Conservation (phyloP, 2,329 filamentous ascomycete genomes). For the Cladosporium sp. region DNA sequence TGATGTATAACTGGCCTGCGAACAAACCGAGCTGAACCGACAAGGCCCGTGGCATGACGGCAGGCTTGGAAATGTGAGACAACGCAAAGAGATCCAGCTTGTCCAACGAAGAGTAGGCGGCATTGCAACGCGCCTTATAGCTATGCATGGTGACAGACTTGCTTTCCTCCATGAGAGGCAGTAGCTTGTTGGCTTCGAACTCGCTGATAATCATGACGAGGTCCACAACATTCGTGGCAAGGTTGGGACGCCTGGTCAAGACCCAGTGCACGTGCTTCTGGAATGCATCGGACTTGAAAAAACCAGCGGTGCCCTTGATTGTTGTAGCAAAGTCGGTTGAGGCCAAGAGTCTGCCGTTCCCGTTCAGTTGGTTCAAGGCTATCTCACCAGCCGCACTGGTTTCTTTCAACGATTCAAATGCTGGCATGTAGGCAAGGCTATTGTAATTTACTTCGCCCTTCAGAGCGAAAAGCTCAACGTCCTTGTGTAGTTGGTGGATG, state of each 20-base stretch:
- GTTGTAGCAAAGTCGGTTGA: constrained; percentile 50
- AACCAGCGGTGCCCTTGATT: constrained; percentile 26
- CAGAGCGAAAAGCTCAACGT: constrained; percentile 39
- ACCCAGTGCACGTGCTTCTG: constrained; percentile 54
- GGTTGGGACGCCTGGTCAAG: constrained; percentile 30
- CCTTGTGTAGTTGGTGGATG: constrained; percentile 40
- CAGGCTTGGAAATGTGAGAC: constrained; percentile 20
- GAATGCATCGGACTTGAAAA: constrained; percentile 40
- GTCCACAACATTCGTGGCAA: constrained; percentile 10
- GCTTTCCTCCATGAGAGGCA: constrained; percentile 36
- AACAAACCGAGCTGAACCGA: constrained; percentile 58
- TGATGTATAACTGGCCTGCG: constrained; percentile 62
- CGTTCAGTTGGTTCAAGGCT: constrained; percentile 34
- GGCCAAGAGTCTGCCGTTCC: constrained; percentile 35
- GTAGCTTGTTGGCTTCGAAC: constrained; percentile 53
- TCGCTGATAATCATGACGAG: constrained; percentile 56
- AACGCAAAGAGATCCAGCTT: constrained; percentile 42
- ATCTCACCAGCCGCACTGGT: constrained; percentile 40
- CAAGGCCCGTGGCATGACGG: constrained; percentile 27
- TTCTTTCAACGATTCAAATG: constrained; percentile 41
- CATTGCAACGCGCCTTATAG: constrained; percentile 47
- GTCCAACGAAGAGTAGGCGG: constrained; percentile 39
- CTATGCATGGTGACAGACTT: constrained; percentile 37
- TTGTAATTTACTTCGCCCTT: constrained; percentile 30
- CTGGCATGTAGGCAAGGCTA: constrained; percentile 38